Conservation (phyloP, 2,329 filamentous ascomycete genomes). For the Proliferodiscus dingleyae region DNA sequence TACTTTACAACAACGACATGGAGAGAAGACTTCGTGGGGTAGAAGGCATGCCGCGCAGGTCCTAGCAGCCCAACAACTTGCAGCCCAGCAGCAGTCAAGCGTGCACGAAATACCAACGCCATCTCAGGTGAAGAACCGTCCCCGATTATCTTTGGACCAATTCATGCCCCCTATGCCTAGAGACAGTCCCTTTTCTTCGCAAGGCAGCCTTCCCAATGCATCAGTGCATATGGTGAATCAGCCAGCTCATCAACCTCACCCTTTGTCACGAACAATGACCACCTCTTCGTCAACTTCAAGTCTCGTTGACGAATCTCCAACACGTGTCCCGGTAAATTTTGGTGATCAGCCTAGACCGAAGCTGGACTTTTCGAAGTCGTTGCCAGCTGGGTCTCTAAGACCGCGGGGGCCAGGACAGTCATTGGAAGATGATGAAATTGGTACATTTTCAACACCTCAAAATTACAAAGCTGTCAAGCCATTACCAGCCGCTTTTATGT, state of each 20-base stretch:
- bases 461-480: slow-evolving; percentile 74
- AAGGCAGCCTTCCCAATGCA: slow-evolving; percentile 47
- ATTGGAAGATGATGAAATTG: slow-evolving; percentile 42
- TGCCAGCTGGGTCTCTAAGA: slow-evolving; percentile 61
- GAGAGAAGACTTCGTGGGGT: slow-evolving; percentile 61
- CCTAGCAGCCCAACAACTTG: slow-evolving; percentile 27
- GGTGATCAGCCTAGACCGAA: slow-evolving; percentile 48
- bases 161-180: slow-evolving; percentile 61
- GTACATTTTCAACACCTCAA: slow-evolving; percentile 65
- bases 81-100: neutral
- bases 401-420: slow-evolving; percentile 37
- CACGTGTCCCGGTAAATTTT: slow-evolving; percentile 52
- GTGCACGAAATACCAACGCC: slow-evolving; percentile 51
- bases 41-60: slow-evolving; percentile 51
- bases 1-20: slow-evolving; percentile 78
- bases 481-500: slow-evolving; percentile 81
- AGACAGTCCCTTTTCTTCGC: slow-evolving; percentile 60
- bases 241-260: slow-evolving; percentile 60
- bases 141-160: slow-evolving; percentile 75
- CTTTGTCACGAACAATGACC: slow-evolving; percentile 79
- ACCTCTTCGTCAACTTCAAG: slow-evolving; percentile 83
- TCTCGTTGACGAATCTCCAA: slow-evolving; percentile 67
- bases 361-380: slow-evolving; percentile 66
- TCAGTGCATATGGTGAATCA: slow-evolving; percentile 46
- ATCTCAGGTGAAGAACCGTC: slow-evolving; percentile 53